Conservation (phyloP, 441 rosid species). For the Arabidopsis lyrata region DNA sequence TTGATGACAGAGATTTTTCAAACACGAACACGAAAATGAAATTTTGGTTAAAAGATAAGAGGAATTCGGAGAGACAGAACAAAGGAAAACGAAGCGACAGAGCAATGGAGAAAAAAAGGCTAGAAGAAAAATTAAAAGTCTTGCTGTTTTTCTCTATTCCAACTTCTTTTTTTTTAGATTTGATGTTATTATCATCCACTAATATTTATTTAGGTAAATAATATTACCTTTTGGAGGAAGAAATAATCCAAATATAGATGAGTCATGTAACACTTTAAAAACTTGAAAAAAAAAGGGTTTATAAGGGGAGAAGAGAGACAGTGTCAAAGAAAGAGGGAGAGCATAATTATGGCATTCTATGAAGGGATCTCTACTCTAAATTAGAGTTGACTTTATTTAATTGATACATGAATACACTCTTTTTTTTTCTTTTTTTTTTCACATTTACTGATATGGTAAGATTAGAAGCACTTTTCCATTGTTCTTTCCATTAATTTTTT, state of each 20-base stretch:
- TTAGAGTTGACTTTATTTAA: slow-evolving; percentile 37
- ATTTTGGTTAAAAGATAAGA: slow-evolving; percentile 10
- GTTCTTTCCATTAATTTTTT: background rate
- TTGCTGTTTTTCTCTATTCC: slow-evolving; percentile 32
- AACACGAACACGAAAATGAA: background rate
- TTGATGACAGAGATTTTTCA: background rate
- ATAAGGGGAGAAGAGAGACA: slow-evolving; percentile 20
- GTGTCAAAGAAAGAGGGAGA: slow-evolving; percentile 48
- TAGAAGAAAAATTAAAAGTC: slow-evolving; percentile 14
- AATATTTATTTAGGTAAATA: slow-evolving; percentile 30
- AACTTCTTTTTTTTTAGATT: slow-evolving; percentile 7
- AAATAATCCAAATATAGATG: slow-evolving; percentile 30
- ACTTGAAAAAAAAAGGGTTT: slow-evolving; percentile 5
- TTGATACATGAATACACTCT: slow-evolving; percentile 4
- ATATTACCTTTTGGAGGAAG: slow-evolving; percentile 16
- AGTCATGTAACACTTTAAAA: slow-evolving; percentile 20
- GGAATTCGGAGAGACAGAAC: slow-evolving; percentile 26
- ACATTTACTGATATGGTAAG: slow-evolving; percentile 12
- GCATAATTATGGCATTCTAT: slow-evolving; percentile 38
- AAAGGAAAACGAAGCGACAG: slow-evolving; percentile 38
- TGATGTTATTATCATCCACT: slow-evolving; percentile 37
- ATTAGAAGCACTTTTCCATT: background rate
- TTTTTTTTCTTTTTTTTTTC: background rate
- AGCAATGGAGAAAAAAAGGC: slow-evolving; percentile 32
- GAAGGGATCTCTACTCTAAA: slow-evolving; percentile 3